Base-by-base conservation (phyloP, 345 rosid genomes). In the Passiflora organensis region DNA sequence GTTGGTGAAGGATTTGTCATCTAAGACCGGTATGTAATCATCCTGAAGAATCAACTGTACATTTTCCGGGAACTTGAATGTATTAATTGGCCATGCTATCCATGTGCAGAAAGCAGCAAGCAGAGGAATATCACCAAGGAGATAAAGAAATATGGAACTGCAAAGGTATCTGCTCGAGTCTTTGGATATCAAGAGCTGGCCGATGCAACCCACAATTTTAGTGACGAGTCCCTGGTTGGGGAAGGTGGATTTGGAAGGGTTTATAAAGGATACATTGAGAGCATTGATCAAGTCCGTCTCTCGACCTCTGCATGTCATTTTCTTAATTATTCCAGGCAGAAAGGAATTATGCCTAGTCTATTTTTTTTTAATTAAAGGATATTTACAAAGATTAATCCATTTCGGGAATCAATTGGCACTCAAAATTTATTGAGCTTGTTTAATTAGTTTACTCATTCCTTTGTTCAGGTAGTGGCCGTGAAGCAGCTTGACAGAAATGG, bases 231-330 rank as follows among this genome's bases (percentile, higher is more conserved):
- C 62, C 57, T 76, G 62, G 21, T 83, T 5, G 89, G 89, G 9
- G 84, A 81, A 78, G 95, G 95, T 41, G 95, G 95, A 51, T 79
- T 76, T 4, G 85, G 87, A 46, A 68, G 73, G 45, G 87, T 86
- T 17, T 83, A 77, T 60, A 77, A 64, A 69, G 95, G 85, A 42
- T 64, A 70, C 47, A 59, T 86, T 36, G 66, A 45, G 19, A 60
- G 55, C 50, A 53, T 63, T 23, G 68, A 72, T 51, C 50, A 48
- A 43, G 56, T 63, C 8, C 22, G 32, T 37, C 36, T 49, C 6
- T 13, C 1, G 18, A 32, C 36, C 17, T 34, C n/a, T 6, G 32
- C 18, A 1, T 0, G 14, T 3, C n/a, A 24, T 4, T 2, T 13
- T 10, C 22, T 10, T n/a, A n/a, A n/a, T n/a, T n/a, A n/a, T n/a